Evolutionary conservation across 1,284 basidiomycete species (phyloP).

Genomic region (Ceratobasidium sp.): DNA sequence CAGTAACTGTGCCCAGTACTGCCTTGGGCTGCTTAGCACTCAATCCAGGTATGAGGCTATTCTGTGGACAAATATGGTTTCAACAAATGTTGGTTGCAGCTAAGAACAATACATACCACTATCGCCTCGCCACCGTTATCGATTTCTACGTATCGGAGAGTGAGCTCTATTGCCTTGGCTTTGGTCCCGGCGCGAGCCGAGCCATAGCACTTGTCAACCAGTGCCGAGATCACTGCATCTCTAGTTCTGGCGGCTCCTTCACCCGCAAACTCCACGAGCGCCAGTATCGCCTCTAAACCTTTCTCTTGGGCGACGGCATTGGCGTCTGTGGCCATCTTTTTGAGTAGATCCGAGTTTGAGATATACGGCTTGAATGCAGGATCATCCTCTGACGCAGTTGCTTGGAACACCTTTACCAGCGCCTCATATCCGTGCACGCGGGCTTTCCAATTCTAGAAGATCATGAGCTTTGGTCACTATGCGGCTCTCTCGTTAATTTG

Average conservation of each 20-base stretch:
- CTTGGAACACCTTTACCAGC: conserved; percentile 83
- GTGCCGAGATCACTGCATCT: conserved; percentile 79
- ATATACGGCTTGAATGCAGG: conserved; percentile 91
- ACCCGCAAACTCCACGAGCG: conserved; percentile 89
- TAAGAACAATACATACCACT: conserved; percentile 69
- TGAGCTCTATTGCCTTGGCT: conserved; percentile 83
- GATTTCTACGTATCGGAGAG: conserved; percentile 89
- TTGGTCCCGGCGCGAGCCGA: conserved; percentile 91
- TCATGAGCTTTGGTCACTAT: background rate
- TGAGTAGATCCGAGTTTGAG: conserved; percentile 75
- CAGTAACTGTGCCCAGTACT: conserved; percentile 80
- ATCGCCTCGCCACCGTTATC: conserved; percentile 88
- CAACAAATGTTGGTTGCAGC: background rate
- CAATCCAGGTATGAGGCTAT: conserved; percentile 82
- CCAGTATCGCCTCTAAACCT: conserved; percentile 83
- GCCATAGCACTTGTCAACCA: conserved; percentile 96
- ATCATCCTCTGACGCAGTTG: conserved; percentile 89
- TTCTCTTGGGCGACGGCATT: conserved; percentile 99
- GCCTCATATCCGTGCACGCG: conserved; percentile 91
- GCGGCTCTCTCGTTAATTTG: background rate
- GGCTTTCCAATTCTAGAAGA: conserved; percentile 88
- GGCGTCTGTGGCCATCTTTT: conserved; percentile 86
- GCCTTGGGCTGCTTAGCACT: conserved; percentile 94
- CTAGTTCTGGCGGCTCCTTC: conserved; percentile 81
- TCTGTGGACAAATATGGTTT: conserved; percentile 55